These are phyloP conservation scores for Scenedesmus sp. DNA, from an alignment of 163 green algal species.

Conservation along the genomic window DNA sequence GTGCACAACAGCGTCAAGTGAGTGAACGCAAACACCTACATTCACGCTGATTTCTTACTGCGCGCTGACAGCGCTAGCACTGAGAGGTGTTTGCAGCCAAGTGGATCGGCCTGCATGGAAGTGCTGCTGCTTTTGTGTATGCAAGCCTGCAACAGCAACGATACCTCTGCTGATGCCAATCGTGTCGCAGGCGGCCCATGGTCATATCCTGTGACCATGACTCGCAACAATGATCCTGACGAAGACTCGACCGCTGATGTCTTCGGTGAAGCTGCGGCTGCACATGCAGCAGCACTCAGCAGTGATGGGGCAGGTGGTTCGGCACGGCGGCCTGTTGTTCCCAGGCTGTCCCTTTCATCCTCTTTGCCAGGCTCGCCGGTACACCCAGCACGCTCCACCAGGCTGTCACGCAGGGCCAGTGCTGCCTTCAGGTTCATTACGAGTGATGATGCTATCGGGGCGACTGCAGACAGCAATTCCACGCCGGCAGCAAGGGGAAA, in stretches of 20 bases:
- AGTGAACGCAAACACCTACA: not conserved
- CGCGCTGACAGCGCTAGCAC: not conserved
- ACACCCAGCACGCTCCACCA: not conserved
- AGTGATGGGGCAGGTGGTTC: not conserved
- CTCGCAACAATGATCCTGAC: not conserved
- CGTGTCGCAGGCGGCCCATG: not conserved
- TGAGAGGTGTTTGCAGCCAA: not conserved
- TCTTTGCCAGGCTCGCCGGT: not conserved
- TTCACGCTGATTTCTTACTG: not conserved
- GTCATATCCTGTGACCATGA: not conserved
- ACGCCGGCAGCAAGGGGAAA: too few species aligned
- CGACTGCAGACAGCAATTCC: not conserved
- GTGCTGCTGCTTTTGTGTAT: not conserved
- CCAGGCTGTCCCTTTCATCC: conserved; percentile 7
- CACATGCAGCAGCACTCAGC: not conserved
- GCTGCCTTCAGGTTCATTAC: conserved; percentile 13
- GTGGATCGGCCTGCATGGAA: not conserved
- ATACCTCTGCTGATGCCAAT: not conserved
- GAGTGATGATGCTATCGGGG: too few species aligned
- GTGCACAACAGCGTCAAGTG: not conserved
- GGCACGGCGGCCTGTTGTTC: conserved; percentile 11
- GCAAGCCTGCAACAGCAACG: not conserved
- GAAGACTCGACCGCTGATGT: not conserved
- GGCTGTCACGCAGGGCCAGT: conserved; percentile 20
- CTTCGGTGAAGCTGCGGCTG: not conserved